Conservation (phyloP, 805 yeast species). For the Suhomyces prunicola region DNA sequence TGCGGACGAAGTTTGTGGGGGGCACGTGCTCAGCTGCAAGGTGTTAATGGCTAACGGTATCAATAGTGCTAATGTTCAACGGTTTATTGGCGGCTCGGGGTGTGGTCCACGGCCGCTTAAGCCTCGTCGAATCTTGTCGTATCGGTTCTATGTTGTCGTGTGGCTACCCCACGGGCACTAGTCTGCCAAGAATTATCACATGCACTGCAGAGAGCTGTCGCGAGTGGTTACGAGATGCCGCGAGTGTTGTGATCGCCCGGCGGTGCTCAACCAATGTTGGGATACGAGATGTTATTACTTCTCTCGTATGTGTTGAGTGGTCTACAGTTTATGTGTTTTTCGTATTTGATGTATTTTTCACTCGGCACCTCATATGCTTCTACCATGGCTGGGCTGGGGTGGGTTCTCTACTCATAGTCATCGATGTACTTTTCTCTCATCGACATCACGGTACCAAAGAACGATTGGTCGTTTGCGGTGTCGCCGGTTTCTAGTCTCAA, state of each 20-base stretch:
- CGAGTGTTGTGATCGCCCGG: not conserved
- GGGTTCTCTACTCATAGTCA: conserved; percentile 17
- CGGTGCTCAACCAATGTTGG: not conserved
- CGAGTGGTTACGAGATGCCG: not conserved
- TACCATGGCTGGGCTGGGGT: not conserved
- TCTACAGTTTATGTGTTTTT: too few relatives aligned
- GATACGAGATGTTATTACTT: too few relatives aligned
- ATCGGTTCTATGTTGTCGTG: not conserved
- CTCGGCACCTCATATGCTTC: not conserved
- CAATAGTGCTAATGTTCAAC: too few relatives aligned
- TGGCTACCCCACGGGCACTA: too few relatives aligned
- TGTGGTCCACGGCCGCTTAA: not conserved
- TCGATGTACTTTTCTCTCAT: conserved; percentile 22
- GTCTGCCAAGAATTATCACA: not conserved
- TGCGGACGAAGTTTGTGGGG: not conserved
- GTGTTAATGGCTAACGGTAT: not conserved
- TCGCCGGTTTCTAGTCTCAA: conserved; percentile 22
- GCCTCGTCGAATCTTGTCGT: not conserved
- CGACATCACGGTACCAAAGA: conserved; percentile 23
- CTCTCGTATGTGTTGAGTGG: not conserved
- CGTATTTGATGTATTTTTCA: not conserved
- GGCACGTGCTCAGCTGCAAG: not conserved
- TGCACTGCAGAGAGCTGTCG: not conserved
- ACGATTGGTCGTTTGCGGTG: conserved; percentile 10
- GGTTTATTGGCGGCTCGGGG: not conserved